These are phyloP conservation scores for Rhizopogon sp. DNA, from an alignment of 768 basidiomycete genomes.

Conservation along the genomic window DNA sequence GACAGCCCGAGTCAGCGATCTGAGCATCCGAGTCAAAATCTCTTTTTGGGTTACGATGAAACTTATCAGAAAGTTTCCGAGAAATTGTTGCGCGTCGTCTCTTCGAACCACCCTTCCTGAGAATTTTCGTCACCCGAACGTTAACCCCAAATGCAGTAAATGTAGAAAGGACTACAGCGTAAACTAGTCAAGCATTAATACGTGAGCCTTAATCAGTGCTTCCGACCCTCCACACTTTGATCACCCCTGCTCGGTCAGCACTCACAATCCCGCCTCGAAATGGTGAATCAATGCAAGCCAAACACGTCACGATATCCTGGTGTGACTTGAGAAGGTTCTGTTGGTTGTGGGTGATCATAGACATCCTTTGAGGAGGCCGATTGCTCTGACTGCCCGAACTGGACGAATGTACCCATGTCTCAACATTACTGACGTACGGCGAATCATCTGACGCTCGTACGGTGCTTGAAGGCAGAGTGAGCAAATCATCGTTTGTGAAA, in stretches of 20 bases:
- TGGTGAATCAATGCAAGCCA: conserved; percentile 86
- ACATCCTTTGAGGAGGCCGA: conserved; percentile 71
- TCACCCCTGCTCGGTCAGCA: conserved; percentile 82
- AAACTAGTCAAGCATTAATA: neutral
- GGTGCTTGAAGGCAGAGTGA: conserved; percentile 20
- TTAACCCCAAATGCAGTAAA: neutral
- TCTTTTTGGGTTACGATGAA: conserved; percentile 13
- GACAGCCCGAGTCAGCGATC: conserved; percentile 27
- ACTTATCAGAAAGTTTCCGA: conserved; percentile 7
- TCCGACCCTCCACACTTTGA: conserved; percentile 88
- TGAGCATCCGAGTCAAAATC: conserved; percentile 25
- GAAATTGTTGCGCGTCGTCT: conserved; percentile 17
- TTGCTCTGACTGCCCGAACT: conserved; percentile 47
- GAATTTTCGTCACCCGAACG: neutral
- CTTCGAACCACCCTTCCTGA: neutral
- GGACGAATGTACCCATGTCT: conserved; percentile 52
- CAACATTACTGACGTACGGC: conserved; percentile 47
- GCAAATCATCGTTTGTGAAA: neutral
- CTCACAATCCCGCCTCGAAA: conserved; percentile 92
- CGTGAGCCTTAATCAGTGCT: conserved; percentile 29
- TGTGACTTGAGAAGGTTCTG: conserved; percentile 82
- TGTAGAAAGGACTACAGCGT: neutral
- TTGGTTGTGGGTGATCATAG: conserved; percentile 75
- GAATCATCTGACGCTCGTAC: conserved; percentile 33
- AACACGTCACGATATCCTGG: conserved; percentile 83